Percentiles rank a stretch among this genome's conserved stretches.
These are phyloP conservation scores for Bertia moriformis DNA, from an alignment of 2,329 filamentous ascomycete genomes.

Conservation along the genomic window DNA sequence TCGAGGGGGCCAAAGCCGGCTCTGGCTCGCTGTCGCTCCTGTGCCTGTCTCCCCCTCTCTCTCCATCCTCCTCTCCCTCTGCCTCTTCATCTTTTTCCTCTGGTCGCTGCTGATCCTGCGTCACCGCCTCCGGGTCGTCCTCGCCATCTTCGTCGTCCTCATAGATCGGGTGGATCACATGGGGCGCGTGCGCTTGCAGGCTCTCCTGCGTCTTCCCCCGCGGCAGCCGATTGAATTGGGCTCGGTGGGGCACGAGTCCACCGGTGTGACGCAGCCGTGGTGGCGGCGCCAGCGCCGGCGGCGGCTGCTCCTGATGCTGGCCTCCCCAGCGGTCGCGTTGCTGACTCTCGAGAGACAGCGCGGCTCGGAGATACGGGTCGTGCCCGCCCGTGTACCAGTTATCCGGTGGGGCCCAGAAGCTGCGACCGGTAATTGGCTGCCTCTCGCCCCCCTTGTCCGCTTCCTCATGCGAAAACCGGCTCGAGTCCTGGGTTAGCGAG, in stretches of 20 bases:
- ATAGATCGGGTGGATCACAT: slow-evolving; percentile 41
- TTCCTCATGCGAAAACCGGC: slow-evolving; percentile 22
- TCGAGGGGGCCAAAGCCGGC: slow-evolving; percentile 6
- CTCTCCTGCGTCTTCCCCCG: neutral
- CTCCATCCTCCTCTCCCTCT: slow-evolving; percentile 12
- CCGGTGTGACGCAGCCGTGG: too few relatives aligned
- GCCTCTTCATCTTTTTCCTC: slow-evolving; percentile 6
- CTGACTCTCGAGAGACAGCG: too few relatives aligned
- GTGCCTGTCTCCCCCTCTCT: neutral
- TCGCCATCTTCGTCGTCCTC: slow-evolving; percentile 38
- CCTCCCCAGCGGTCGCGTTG: too few relatives aligned
- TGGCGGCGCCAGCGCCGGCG: too few relatives aligned
- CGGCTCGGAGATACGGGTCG: too few relatives aligned
- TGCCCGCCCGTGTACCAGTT: too few relatives aligned
- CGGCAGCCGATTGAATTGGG: neutral
- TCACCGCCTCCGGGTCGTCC: too few relatives aligned
- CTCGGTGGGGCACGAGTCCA: too few relatives aligned
- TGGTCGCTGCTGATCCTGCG: too few relatives aligned
- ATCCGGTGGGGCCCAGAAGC: too few relatives aligned
- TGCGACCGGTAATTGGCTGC: neutral
- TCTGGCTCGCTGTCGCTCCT: neutral
- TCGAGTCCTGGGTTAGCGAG: slow-evolving; percentile 31
- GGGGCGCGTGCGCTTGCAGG: too few relatives aligned
- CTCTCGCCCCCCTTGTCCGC: slow-evolving; percentile 15
- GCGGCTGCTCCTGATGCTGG: neutral